Base-by-base conservation (phyloP, 352 stramenopile genomes). In the Phytophthora litchii region DNA sequence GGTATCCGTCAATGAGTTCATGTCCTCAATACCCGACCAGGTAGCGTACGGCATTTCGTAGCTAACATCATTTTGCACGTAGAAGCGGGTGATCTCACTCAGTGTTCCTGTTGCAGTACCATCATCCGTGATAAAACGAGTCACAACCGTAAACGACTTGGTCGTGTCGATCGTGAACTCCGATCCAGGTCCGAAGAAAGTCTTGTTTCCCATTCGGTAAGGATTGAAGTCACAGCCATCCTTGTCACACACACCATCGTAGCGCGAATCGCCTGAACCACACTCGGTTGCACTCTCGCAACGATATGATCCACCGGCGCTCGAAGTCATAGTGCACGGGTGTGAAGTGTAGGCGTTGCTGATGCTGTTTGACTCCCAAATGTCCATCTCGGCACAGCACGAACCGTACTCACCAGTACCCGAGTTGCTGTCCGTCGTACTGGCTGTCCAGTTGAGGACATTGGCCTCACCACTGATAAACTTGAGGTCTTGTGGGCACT, bases 391-490 rank as follows among this genome's bases (percentile, higher is more conserved):
- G 8, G 59, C 51, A 52, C 81, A 89, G 61, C 81, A 91, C 1
- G 76, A 34, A 25, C 80, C 78, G 50, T 78, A 85, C n/a, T 64
- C 65, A 16, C 74, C 74, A 5, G 46, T 47, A 2, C 80, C 80
- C 0, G 75, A 56, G 44, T 79, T 89, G 27, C 23, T 25, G 25
- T 86, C 72, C 3, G 31, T 44, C 13, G 49, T 53, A 23, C 48
- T 70, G 6, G 57, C 17, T 0, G 45, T 64, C 80, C 76, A 89
- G 44, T 81, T 62, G 14, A 83, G 37, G n/a, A 86, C 50, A 48
- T 91, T 91, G 1, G 80, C 80, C 43, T 83, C 76, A 41, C 80
- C 80, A 34, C 80, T 68, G 48, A 91, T 83, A 62, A 88, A 89
- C 67, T 88, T 88, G 37, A 88, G 47, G 49, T 87, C 74, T 16